Base-by-base conservation (phyloP, 257 asterid species). In the Solanum lycopersicoides region DNA sequence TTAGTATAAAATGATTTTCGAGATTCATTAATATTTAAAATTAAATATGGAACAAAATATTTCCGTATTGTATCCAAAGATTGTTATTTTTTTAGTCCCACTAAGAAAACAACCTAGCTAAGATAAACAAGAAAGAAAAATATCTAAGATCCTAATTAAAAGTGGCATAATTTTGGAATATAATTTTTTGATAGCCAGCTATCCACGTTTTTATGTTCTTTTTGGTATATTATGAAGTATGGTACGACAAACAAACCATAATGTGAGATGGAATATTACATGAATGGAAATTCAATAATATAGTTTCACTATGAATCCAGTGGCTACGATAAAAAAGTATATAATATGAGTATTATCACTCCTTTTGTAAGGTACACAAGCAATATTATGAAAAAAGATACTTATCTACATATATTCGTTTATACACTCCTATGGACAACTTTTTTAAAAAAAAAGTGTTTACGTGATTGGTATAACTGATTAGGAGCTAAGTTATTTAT, bases 291-390 rank as follows among this genome's bases (percentile, higher is more conserved):
- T 32, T 83, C 87, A 37, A 45, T 32, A 68, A 50, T 50, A 6
- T 59, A 39, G 72, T 83, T 21, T 75, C 82, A 60, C 59, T 37
- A 60, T 50, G 87, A 85, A 88, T 88, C 88, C 79, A 60, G 74
- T 77, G 91, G 87, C 80, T 34, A 37, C 83, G 89, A 88, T 88
- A 77, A 69, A 83, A 56, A 83, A 34, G 60, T 86, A 83, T 72
- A 34, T 68, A 50, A 50, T 50, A 50, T 50, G 35, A 76, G 23
- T 25, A 37, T 45, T 32, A 37, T 34, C 71, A 20, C 85, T 80
- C 79, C 34, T 82, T 50, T 53, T 79, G 82, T 82, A 75, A 83
- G 82, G 88, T 87, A 86, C 90, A 73, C 50, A 86, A 84, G 71
- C 88, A 59, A 66, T 87, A 35, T 73, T 35, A 20, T 73, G 28